Conservation (phyloP, 129 eudicot species). For the Artemisia tridentata region DNA sequence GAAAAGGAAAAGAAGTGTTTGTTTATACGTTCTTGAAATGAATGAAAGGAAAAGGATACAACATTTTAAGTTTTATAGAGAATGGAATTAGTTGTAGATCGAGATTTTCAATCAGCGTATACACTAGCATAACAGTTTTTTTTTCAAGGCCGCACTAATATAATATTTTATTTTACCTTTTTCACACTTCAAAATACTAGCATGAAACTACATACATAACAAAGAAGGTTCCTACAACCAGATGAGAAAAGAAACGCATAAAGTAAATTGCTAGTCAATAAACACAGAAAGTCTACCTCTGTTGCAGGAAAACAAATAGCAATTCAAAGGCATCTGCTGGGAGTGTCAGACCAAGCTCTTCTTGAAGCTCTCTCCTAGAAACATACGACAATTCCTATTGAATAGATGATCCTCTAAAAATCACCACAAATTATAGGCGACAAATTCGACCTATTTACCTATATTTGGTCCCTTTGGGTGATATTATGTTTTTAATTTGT, state of each 20-base stretch:
- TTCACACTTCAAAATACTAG: neutral
- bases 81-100: slow-evolving; percentile 6
- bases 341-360: slow-evolving; percentile 85
- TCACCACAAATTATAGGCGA: neutral
- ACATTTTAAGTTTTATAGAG: slow-evolving; percentile 3
- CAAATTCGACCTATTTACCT: neutral
- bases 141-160: neutral
- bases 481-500: neutral
- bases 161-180: neutral
- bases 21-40: too few relatives aligned
- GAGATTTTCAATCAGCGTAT: neutral
- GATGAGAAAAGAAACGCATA: neutral
- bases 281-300: slow-evolving; percentile 43
- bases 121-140: neutral
- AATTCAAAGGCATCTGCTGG: slow-evolving; percentile 92
- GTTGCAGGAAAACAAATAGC: slow-evolving; percentile 67
- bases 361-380: slow-evolving; percentile 95
- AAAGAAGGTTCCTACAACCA: neutral
- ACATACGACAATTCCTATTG: slow-evolving; percentile 16
- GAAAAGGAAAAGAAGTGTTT: too few relatives aligned
- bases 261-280: too few relatives aligned
- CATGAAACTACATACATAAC: too few relatives aligned
- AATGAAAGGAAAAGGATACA: neutral
- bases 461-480: neutral
- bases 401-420: slow-evolving; percentile 3